Conservation (phyloP, 441 rosid species). For the Brassica hybrid region DNA sequence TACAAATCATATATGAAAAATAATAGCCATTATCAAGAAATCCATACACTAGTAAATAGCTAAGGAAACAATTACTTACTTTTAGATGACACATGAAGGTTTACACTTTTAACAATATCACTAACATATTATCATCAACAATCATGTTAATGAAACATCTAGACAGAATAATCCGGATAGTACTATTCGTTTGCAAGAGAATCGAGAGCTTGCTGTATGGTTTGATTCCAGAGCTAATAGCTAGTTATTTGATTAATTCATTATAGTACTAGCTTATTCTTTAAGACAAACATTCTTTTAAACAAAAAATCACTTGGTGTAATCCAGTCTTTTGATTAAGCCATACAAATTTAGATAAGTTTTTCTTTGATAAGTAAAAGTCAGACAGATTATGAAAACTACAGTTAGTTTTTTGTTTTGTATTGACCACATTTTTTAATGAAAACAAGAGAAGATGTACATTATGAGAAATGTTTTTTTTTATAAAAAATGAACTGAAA, state of each 20-base stretch:
- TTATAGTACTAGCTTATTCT: not conserved
- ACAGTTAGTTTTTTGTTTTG: not conserved
- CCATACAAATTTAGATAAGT: conserved; percentile 1
- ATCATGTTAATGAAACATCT: not conserved
- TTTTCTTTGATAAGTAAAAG: not conserved
- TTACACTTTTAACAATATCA: not conserved
- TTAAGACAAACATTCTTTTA: not conserved
- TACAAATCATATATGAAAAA: not conserved
- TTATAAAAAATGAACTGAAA: not conserved
- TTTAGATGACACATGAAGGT: not conserved
- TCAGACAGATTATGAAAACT: not conserved
- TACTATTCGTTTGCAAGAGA: not conserved
- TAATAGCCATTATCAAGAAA: not conserved
- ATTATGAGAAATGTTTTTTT: not conserved
- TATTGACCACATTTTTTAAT: not conserved
- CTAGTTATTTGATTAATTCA: not conserved
- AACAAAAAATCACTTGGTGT: not conserved
- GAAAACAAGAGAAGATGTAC: not conserved
- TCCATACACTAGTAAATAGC: not conserved
- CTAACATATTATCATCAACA: not conserved
- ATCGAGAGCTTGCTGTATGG: not conserved
- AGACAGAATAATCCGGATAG: not conserved
- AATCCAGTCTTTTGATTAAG: not conserved
- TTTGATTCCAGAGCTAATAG: not conserved
- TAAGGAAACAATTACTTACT: not conserved